Conservation (phyloP, 2,329 filamentous ascomycete genomes). For the Hansfordia pulvinata region DNA sequence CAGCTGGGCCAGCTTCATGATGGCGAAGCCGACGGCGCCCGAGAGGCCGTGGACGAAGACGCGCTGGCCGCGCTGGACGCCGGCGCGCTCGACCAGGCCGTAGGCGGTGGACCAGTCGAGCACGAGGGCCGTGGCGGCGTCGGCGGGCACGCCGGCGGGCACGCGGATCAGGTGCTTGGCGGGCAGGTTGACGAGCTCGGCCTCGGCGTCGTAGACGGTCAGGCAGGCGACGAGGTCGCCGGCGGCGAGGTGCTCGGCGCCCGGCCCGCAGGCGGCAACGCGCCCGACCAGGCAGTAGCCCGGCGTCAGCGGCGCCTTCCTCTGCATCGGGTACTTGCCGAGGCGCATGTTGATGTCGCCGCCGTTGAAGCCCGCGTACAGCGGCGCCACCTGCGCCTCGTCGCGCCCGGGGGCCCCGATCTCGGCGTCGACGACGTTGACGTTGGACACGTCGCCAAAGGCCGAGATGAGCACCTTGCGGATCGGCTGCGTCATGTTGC, state of each 20-base stretch:
- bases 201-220: constrained; percentile 26
- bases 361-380: constrained; percentile 32
- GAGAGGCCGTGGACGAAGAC: constrained; percentile 37
- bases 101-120: constrained; percentile 32
- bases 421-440: constrained; percentile 19
- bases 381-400: constrained; percentile 27
- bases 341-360: constrained; percentile 34
- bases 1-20: constrained; percentile 25
- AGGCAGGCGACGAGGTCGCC: constrained; percentile 22
- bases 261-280: constrained; percentile 22
- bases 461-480: constrained; percentile 28
- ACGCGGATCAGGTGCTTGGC: constrained; percentile 30
- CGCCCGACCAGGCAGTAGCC: constrained; percentile 33
- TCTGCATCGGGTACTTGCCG: constrained; percentile 31
- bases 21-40: constrained; percentile 31
- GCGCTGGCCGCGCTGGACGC: constrained; percentile 25
- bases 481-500: constrained; percentile 16
- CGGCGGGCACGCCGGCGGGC: constrained; percentile 21
- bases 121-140: constrained; percentile 23
- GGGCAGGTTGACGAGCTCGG: constrained; percentile 28
- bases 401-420: constrained; percentile 20
- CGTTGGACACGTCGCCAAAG: constrained; percentile 23
- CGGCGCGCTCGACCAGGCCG: constrained; percentile 21
- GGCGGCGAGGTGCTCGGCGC: constrained; percentile 12
- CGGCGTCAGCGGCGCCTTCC: constrained; percentile 28